phyloP scores from a whole-genome alignment of 805 yeast species.

The Yarrowia porcina region DNA sequence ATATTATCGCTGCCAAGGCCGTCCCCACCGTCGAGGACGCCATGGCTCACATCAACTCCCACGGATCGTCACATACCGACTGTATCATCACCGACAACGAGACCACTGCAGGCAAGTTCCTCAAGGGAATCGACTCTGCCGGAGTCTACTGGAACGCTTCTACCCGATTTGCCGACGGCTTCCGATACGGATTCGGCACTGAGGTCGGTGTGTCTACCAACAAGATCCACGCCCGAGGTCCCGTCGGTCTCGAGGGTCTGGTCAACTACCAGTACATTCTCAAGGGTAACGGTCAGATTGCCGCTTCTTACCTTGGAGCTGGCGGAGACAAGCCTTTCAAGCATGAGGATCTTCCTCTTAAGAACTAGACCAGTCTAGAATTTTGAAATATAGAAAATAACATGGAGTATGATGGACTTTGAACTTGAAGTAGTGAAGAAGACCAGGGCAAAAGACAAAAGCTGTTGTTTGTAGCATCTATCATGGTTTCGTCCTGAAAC shows the following conservation, averaged over 20 bases:
- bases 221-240: constrained; percentile 97
- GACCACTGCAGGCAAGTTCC: constrained; percentile 66
- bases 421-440: neutral
- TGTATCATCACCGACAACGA: constrained; percentile 78
- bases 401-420: constrained; percentile 1
- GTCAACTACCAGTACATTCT: constrained; percentile 93
- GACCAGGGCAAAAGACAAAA: too few species aligned
- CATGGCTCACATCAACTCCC: constrained; percentile 78
- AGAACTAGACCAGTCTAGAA: constrained; percentile 12
- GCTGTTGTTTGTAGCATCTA: too few species aligned
- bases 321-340: constrained; percentile 80
- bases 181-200: constrained; percentile 96
- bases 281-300: constrained; percentile 90
- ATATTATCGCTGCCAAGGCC: constrained; percentile 73
- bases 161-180: constrained; percentile 97
- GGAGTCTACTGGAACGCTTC: constrained; percentile 98
- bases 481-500: too few species aligned
- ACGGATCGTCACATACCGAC: constrained; percentile 96
- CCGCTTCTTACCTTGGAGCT: constrained; percentile 86
- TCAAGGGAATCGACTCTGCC: constrained; percentile 86
- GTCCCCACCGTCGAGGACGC: constrained; percentile 65
- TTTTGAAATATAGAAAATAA: constrained; percentile 5
- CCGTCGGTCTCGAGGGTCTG: constrained; percentile 95
- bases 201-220: constrained; percentile 98
- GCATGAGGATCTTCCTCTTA: constrained; percentile 44